Conservation (phyloP, 495 filamentous ascomycete species). For the Chlorociboria aeruginascens region DNA sequence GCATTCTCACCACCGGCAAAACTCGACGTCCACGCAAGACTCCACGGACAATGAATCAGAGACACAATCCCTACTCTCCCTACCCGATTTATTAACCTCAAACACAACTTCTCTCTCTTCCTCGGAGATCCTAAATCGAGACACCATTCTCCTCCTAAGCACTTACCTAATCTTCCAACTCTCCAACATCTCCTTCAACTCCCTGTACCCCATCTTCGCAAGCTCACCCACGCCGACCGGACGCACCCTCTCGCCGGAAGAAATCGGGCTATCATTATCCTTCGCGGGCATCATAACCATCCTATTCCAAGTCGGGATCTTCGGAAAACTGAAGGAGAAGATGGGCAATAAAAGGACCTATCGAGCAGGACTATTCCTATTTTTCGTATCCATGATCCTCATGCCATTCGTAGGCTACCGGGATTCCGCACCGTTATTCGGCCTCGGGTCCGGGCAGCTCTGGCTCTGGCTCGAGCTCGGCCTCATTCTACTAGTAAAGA, state of each 20-base stretch:
- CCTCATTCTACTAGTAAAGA: conserved; percentile 71
- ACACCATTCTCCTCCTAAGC: conserved; percentile 60
- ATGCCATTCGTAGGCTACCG: conserved; percentile 88
- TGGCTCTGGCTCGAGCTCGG: conserved; percentile 69
- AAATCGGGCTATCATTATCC: conserved; percentile 77
- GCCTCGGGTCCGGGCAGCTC: conserved; percentile 40
- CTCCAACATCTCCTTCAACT: conserved; percentile 19
- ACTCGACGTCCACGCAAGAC: conserved; percentile 25
- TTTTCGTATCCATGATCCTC: conserved; percentile 69
- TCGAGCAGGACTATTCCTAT: conserved; percentile 63
- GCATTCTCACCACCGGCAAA: conserved; percentile 16
- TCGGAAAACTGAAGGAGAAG: conserved; percentile 63
- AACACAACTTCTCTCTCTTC: conserved; percentile 29
- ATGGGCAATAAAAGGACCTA: conserved; percentile 82
- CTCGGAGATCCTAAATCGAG: conserved; percentile 54
- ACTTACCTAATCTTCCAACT: conserved; percentile 20
- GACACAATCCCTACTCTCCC: conserved; percentile 13
- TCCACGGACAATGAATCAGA: conserved; percentile 19
- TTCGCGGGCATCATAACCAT: conserved; percentile 79
- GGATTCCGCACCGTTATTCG: conserved; percentile 32
- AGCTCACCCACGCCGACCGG: conserved; percentile 63
- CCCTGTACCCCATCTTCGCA: conserved; percentile 56
- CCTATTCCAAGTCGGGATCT: conserved; percentile 75
- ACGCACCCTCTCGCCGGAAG: conserved; percentile 58
- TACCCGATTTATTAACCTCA: conserved; percentile 14